Evolutionary conservation across 768 basidiomycete genomes (phyloP), one percentile per base, ranked within the genome.

Genomic region (Suillus bovinus): DNA sequence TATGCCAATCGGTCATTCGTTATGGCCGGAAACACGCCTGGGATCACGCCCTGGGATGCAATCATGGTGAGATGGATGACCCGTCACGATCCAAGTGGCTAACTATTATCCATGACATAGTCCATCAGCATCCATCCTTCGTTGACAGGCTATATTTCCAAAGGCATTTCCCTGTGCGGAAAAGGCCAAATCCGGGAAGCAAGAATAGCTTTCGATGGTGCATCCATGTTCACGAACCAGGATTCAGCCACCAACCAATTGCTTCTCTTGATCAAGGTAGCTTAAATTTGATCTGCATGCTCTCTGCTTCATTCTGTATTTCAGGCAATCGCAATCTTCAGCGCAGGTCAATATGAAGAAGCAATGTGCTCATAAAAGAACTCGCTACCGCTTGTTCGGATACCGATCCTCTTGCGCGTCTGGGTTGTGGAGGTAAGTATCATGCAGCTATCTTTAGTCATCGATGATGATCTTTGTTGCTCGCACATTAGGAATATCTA

Each of bases 261-360:
- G 16, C 46, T 47, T 47, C 46, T 47, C 46, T 27, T 47, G 24
- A 27, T 27, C 14, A 47, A 27, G 46, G 46, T 27, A 47, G 1
- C 4, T 16, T 1, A 2, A 4, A 16, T 16, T 8, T 2, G 3
- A 27, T 7, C 16, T 7, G 0, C 13, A 24, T 46, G 5, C 5
- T 24, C 5, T 7, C 44, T 13, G 3, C 13, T 24, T 6, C 44
- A 24, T 14, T 14, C 0, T 0, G 6, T 13, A 14, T 46, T 46
- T 14, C 22, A 46, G 22, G 44, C 11, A 2, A 24, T 46, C 5
- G 13, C 5, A 13, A 13, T 46, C 11, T 46, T 46, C 22, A 46
- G 7, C 1, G 44, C 11, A 22, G 22, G 7, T 24, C 44, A 46
- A 46, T 13, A 46, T 0, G 44, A 46, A 13, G 44, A 46, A 22